phyloP scores from a whole-genome alignment of 2,329 filamentous ascomycete species.

The Aspergillus fumigatiaffinis region DNA sequence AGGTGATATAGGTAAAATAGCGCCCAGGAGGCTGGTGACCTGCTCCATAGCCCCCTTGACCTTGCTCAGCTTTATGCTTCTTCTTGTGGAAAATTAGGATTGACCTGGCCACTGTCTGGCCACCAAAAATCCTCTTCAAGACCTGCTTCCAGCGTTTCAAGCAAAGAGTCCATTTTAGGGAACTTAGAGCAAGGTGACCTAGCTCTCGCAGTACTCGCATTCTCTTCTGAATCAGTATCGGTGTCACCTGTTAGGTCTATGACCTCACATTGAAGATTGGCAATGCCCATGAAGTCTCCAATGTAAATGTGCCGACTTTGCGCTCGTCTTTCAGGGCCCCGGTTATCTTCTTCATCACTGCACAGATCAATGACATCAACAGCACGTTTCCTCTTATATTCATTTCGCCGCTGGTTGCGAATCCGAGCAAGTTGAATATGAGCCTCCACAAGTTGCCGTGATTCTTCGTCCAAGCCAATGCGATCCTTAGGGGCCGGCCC shows the following conservation, averaged over 20 bases:
- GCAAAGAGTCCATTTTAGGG: not conserved
- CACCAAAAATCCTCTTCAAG: constrained; percentile 39
- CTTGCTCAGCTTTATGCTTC: not conserved
- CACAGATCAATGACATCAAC: constrained; percentile 14
- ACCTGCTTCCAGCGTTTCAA: constrained; percentile 13
- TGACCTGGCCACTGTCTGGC: constrained; percentile 28
- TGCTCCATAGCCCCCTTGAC: not conserved
- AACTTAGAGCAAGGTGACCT: not conserved
- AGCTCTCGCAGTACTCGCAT: not conserved
- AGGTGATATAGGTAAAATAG: not conserved
- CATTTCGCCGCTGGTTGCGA: constrained; percentile 22
- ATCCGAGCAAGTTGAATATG: constrained; percentile 25
- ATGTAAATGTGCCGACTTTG: not conserved
- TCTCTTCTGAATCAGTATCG: constrained; percentile 8
- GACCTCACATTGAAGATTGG: constrained; percentile 10
- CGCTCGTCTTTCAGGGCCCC: constrained; percentile 1
- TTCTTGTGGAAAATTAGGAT: constrained; percentile 26
- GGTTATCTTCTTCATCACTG: constrained; percentile 14
- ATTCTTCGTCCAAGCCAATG: constrained; percentile 15
- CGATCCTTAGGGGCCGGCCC: constrained; percentile 20
- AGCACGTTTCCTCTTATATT: constrained; percentile 17
- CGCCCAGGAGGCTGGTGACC: not conserved
- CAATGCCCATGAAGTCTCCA: constrained; percentile 1
- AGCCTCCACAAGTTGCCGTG: constrained; percentile 14
- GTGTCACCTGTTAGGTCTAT: constrained; percentile 28